Evolutionary conservation across 805 yeast genomes (phyloP), one percentile per base, ranked within the genome.

Genomic region (Teunomyces barrocoloradensis): DNA sequence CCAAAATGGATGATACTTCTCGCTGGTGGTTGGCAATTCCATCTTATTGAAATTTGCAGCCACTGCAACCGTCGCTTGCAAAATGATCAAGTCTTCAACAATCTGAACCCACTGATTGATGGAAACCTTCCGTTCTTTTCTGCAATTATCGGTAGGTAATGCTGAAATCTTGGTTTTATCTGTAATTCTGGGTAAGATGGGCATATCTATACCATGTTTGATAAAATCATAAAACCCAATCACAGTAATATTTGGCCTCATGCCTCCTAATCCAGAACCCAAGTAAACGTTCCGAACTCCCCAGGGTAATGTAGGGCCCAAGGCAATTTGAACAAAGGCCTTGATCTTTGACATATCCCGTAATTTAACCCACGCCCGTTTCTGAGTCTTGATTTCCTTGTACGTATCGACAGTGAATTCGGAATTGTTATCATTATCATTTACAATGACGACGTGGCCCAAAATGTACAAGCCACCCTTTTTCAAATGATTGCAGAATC

Each of bases 261-360:
- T 94, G 10, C 97, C 97, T 6, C 99, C 99, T n/a, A 94, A 72
- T 0, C 99, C 99, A 2, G 96, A 87, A 0, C 97, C 97, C 50
- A 92, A 65, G 49, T 81, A 90, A 7, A 94, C 90, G 61, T 92
- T 92, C 51, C 99, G 74, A 0, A 89, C 95, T 21, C 99, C 98
- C 97, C 98, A 92, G 0, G 90, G 85, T 36, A 94, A 74, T 1
- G 86, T 78, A 0, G 96, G 91, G 0, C 96, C 96, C 9, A 90
- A 77, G 1, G 92, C 88, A 42, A 94, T 81, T 61, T 94, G 99
- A 5, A 94, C 94, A 74, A 94, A 94, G 0, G 97, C 98, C 62
- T 94, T 94, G 46, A 94, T 80, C 29, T 81, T 78, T 1, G 87
- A 75, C 53, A 84, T 55, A 56, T 92, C 97, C 45, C 98, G 72